These are phyloP conservation scores for Trichocomaceae sp. DNA, from an alignment of 2,329 filamentous ascomycete genomes.

Conservation along the genomic window DNA sequence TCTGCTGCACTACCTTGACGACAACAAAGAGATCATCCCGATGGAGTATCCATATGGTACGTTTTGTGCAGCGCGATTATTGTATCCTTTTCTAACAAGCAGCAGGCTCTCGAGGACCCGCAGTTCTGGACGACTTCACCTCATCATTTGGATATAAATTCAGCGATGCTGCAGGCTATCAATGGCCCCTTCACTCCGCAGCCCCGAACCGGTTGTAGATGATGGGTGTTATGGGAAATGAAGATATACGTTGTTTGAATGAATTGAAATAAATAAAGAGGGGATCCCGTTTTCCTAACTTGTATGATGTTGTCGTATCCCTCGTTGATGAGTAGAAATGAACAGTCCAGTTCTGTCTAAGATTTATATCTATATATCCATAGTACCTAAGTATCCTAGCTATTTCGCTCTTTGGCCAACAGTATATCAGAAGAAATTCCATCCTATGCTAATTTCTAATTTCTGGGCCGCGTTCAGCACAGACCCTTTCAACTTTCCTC, in stretches of 20 bases:
- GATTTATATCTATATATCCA: too few species aligned
- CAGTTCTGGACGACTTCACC: constrained; percentile 95
- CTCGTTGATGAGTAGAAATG: background rate
- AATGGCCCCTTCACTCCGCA: constrained; percentile 74
- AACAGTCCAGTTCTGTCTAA: background rate
- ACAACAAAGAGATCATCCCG: constrained; percentile 98
- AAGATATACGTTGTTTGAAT: background rate
- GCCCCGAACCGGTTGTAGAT: constrained; percentile 73
- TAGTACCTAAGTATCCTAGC: too few species aligned
- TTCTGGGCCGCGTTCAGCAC: too few species aligned
- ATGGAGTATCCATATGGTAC: constrained; percentile 99
- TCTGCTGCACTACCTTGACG: constrained; percentile 93
- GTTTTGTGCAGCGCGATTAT: constrained; percentile 29
- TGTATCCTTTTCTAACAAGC: background rate
- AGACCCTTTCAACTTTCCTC: too few species aligned
- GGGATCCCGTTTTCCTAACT: background rate
- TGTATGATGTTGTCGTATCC: constrained; percentile 10
- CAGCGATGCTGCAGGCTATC: constrained; percentile 90
- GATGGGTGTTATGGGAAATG: background rate
- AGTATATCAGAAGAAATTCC: too few species aligned
- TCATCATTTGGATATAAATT: constrained; percentile 98
- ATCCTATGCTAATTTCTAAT: too few species aligned
- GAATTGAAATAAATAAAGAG: background rate
- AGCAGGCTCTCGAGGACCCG: constrained; percentile 86
- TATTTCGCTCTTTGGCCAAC: too few species aligned